Evolutionary conservation across 495 filamentous ascomycete species (phyloP), one percentile per base, ranked within the genome.

Genomic region (Trypethelium eluteriae): DNA sequence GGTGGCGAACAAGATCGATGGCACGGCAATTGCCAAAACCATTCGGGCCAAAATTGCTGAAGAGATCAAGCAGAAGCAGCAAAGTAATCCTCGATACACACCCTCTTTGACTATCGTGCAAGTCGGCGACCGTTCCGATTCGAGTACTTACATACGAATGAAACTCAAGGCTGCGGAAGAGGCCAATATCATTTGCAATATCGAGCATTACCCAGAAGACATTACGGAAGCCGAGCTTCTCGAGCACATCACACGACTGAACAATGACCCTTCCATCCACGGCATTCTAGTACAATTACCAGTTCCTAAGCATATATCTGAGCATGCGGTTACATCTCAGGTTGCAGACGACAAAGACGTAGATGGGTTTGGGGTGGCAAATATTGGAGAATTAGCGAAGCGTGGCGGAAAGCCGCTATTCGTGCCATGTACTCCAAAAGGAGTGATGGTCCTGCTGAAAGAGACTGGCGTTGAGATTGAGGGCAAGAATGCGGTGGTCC

Each of bases 101-200:
- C 94, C 94, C 39, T 90, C 84, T 62, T 81, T 98, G 71, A 90
- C 89, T 70, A 98, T 98, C 74, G 86, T 98, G 66, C 94, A 98
- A 83, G 94, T 98, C 73, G 94, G 91, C 66, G 87, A 88, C 75
- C 86, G 93, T 62, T 90, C 89, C 63, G 94, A 98, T 81, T 97
- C 93, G 34, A 92, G 93, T 75, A 98, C 94, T 47, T 98, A 98
- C 90, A 93, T 98, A 76, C 91, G 92, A 79, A 98, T 98, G 94
- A 98, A 98, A 80, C 77, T 97, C 72, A 98, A 96, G 82, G 94
- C 94, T 65, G 94, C 94, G 38, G 83, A 93, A 76, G 93, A 98
- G 90, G 91, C 91, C 72, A 91, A 90, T 74, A 97, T 98, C 73
- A 82, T 83, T 67, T 96, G 92, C 81, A 86, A 91, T 70, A 79